phyloP scores from a whole-genome alignment of 2,329 filamentous ascomycete species.

The Chaetomiaceae sp. region DNA sequence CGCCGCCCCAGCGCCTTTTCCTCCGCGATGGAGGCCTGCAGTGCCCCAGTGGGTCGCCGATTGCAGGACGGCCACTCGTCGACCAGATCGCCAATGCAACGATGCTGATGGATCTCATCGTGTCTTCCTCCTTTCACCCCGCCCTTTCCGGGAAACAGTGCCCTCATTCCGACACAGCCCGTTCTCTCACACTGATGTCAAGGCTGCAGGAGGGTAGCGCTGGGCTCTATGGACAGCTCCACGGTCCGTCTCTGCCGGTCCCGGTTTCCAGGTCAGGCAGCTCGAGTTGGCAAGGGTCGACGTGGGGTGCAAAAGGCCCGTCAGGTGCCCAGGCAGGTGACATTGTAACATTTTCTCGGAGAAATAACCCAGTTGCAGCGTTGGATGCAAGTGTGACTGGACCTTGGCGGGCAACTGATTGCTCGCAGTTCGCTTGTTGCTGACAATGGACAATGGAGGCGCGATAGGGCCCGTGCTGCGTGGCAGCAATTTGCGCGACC shows the following conservation, averaged over 20 bases:
- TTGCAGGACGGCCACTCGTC: not conserved
- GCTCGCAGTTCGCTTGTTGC: too few relatives aligned
- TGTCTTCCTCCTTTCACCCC: not conserved
- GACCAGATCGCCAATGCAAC: not conserved
- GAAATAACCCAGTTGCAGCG: too few relatives aligned
- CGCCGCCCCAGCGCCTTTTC: too few relatives aligned
- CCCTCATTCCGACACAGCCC: not conserved
- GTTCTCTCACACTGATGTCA: not conserved
- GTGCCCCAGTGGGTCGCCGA: not conserved
- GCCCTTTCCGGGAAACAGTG: not conserved
- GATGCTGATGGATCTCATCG: not conserved
- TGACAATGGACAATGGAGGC: not conserved
- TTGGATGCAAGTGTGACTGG: too few relatives aligned
- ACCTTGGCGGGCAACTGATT: too few relatives aligned
- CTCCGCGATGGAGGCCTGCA: too few relatives aligned
- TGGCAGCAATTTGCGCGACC: not conserved
- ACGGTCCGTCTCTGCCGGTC: not conserved
- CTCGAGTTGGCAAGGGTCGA: too few relatives aligned
- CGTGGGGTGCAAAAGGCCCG: too few relatives aligned
- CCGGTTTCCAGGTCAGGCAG: not conserved
- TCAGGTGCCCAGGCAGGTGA: too few relatives aligned
- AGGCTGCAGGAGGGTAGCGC: not conserved
- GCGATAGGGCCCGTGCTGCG: conserved; percentile 11
- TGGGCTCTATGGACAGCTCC: not conserved
- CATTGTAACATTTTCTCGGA: too few relatives aligned